phyloP scores from a whole-genome alignment of 495 filamentous ascomycete genomes.

The Diplogelasinospora grovesii region DNA sequence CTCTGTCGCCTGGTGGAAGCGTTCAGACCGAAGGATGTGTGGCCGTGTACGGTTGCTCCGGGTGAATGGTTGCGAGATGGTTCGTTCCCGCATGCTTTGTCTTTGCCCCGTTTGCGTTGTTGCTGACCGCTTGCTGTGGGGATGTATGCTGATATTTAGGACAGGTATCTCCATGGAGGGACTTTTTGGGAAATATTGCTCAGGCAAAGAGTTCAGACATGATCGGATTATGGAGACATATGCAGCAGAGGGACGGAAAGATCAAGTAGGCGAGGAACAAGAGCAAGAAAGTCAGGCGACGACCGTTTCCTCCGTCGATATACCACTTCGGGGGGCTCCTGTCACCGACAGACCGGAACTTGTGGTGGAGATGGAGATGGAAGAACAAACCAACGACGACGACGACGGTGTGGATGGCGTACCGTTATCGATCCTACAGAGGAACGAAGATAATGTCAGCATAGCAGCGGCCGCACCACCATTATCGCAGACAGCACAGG shows the following conservation, averaged over 20 bases:
- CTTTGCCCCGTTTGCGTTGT: too few relatives aligned
- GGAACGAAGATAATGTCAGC: too few relatives aligned
- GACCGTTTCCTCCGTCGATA: conserved; percentile 3
- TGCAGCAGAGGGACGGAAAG: too few relatives aligned
- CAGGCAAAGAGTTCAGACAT: conserved; percentile 52
- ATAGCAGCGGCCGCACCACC: too few relatives aligned
- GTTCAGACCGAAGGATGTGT: conserved; percentile 70
- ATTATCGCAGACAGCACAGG: too few relatives aligned
- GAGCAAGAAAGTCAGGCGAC: conserved; percentile 17
- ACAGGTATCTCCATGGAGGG: conserved; percentile 49
- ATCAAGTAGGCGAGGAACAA: neutral
- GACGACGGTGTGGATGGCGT: too few relatives aligned
- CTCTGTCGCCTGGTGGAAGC: conserved; percentile 61
- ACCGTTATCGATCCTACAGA: neutral
- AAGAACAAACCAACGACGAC: too few relatives aligned
- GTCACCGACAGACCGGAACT: neutral
- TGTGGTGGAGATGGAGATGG: neutral
- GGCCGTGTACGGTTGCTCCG: conserved; percentile 74
- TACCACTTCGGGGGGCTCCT: neutral
- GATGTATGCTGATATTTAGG: conserved; percentile 10
- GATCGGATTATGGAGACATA: conserved; percentile 52
- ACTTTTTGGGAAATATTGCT: conserved; percentile 70
- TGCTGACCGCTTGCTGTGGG: neutral
- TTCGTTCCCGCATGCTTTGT: conserved; percentile 7
- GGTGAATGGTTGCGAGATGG: conserved; percentile 51